phyloP scores from a whole-genome alignment of 495 filamentous ascomycete species.

The Astrocystis sublimbata region DNA sequence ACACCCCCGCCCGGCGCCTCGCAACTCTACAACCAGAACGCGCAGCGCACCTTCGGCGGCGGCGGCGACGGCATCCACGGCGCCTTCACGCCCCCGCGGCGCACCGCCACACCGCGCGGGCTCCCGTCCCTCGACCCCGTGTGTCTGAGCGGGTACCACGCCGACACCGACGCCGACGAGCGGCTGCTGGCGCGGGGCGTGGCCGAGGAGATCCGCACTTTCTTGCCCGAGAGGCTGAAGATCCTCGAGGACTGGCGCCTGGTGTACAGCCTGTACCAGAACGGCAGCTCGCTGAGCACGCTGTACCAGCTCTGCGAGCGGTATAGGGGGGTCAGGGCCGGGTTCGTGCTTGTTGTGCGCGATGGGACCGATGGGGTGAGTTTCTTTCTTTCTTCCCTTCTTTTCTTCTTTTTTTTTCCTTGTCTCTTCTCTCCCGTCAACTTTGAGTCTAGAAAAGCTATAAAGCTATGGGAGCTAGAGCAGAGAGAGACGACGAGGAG shows the following conservation, averaged over 20 bases:
- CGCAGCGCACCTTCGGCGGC: neutral
- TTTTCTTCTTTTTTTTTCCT: neutral
- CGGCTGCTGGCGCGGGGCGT: slow-evolving; percentile 66
- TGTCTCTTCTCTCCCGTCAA: neutral
- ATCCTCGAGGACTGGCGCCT: slow-evolving; percentile 84
- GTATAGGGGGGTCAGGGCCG: slow-evolving; percentile 67
- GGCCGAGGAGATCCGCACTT: slow-evolving; percentile 90
- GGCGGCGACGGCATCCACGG: slow-evolving; percentile 40
- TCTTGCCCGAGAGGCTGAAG: slow-evolving; percentile 82
- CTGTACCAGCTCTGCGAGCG: slow-evolving; percentile 73
- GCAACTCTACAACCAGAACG: slow-evolving; percentile 26
- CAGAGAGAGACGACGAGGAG: no score
- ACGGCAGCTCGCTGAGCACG: slow-evolving; percentile 84
- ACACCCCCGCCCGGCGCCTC: slow-evolving; percentile 24
- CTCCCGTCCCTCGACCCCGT: slow-evolving; percentile 49
- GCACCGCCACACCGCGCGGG: slow-evolving; percentile 41
- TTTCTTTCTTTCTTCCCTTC: slow-evolving; percentile 19
- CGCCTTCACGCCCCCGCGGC: slow-evolving; percentile 41
- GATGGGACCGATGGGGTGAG: slow-evolving; percentile 73
- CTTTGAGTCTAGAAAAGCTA: neutral
- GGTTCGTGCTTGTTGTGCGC: slow-evolving; percentile 83
- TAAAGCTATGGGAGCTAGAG: neutral
- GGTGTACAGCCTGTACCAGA: slow-evolving; percentile 87
- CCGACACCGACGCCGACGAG: slow-evolving; percentile 38
- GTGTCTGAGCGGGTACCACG: slow-evolving; percentile 41